Evolutionary conservation across 2,329 filamentous ascomycete species (phyloP).

Genomic region (Aspergillus sp.): DNA sequence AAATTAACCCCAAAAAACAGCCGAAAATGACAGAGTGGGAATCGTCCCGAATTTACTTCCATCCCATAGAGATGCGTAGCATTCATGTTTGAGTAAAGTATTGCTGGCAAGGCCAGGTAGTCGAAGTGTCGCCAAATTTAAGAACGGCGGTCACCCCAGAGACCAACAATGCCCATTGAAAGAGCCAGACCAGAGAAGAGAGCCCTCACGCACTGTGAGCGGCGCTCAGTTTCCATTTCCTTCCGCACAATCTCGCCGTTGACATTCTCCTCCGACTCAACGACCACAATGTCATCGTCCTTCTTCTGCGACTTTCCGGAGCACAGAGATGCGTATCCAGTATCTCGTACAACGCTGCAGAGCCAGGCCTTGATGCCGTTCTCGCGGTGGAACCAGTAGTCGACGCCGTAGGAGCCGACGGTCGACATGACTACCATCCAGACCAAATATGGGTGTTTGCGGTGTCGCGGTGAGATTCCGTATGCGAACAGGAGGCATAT

Average conservation of each 20-base stretch:
- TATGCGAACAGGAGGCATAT: constrained; percentile 76
- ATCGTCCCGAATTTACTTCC: not conserved
- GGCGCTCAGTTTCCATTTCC: constrained; percentile 45
- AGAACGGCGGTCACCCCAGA: constrained; percentile 45
- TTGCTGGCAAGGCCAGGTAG: not conserved
- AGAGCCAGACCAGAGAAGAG: constrained; percentile 44
- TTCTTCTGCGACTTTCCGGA: constrained; percentile 23
- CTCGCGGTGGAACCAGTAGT: constrained; percentile 71
- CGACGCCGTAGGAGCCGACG: constrained; percentile 53
- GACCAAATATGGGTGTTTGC: constrained; percentile 84
- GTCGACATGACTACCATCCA: constrained; percentile 72
- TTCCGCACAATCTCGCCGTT: constrained; percentile 48
- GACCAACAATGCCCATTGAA: constrained; percentile 48
- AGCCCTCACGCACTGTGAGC: constrained; percentile 38
- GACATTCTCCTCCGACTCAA: constrained; percentile 40
- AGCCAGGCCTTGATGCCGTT: constrained; percentile 47
- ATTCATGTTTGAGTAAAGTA: not conserved
- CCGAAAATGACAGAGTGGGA: not conserved
- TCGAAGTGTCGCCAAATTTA: not conserved
- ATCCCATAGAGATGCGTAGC: not conserved
- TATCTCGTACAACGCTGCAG: constrained; percentile 45
- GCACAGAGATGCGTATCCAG: constrained; percentile 20
- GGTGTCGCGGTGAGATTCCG: constrained; percentile 68
- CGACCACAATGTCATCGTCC: constrained; percentile 39
- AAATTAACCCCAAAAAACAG: not conserved